A percentile compares a stretch with the other conserved stretches of the same genome.
Conservation (phyloP, 306 rosid genomes). For the Hippophae rhamnoides region DNA sequence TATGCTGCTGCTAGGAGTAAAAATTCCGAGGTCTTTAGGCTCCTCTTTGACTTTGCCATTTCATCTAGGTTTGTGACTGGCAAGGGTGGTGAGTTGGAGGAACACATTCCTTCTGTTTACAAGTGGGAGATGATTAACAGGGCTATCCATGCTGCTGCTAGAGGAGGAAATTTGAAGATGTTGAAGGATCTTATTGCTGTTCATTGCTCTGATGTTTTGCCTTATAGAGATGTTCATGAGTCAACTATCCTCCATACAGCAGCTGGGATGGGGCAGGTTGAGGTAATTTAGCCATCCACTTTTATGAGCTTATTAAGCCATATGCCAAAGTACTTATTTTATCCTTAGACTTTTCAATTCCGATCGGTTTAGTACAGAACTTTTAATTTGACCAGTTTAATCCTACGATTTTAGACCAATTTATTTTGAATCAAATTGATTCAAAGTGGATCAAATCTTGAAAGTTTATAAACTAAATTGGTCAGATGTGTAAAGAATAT, state of each 20-base stretch:
- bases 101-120: conserved; percentile 59
- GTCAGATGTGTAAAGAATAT: too few species aligned
- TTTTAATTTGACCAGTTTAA: too few species aligned
- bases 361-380: too few species aligned
- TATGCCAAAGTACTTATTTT: too few species aligned
- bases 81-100: conserved; percentile 50
- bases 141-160: conserved; percentile 88
- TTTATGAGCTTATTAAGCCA: conserved; percentile 1
- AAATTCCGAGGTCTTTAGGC: conserved; percentile 43
- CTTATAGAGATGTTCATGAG: conserved; percentile 67
- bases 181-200: conserved; percentile 63
- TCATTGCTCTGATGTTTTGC: conserved; percentile 56
- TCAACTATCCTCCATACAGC: conserved; percentile 88
- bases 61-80: conserved; percentile 57
- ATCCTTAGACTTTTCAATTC: too few species aligned
- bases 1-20: conserved; percentile 65
- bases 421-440: too few species aligned
- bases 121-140: conserved; percentile 82
- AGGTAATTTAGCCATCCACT: conserved; percentile 40
- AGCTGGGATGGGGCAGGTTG: conserved; percentile 81
- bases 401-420: too few species aligned
- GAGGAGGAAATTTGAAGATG: conserved; percentile 76
- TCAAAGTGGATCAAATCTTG: too few species aligned
- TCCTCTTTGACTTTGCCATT: conserved; percentile 59
- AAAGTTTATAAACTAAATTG: too few species aligned